Conservation (phyloP, 345 rosid species). For the Mallotus nudiflorus region DNA sequence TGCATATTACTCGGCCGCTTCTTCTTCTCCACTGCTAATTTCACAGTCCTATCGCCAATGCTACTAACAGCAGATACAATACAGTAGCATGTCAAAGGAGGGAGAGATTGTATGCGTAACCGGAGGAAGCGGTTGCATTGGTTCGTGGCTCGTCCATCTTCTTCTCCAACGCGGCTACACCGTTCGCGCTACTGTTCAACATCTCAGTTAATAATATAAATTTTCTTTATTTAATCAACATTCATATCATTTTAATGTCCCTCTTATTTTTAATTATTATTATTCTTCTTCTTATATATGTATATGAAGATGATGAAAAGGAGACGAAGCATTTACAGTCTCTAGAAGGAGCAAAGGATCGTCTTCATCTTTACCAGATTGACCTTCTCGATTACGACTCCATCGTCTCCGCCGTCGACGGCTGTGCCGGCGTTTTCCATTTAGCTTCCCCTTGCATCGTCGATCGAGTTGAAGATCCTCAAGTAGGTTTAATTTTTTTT, state of each 20-base stretch:
- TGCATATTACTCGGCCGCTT: no score
- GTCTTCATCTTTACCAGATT: slow-evolving; percentile 80
- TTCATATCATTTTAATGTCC: background rate
- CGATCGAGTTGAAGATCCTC: slow-evolving; percentile 68
- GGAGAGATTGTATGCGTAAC: slow-evolving; percentile 77
- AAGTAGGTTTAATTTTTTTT: slow-evolving; percentile 48
- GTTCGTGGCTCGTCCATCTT: slow-evolving; percentile 77
- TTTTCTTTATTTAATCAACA: background rate
- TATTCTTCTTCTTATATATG: background rate
- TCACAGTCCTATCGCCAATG: no score
- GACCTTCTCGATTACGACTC: slow-evolving; percentile 81
- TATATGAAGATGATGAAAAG: slow-evolving; percentile 56
- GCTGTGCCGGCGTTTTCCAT: slow-evolving; percentile 85
- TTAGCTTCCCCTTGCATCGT: slow-evolving; percentile 91
- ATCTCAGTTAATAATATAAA: slow-evolving; percentile 49
- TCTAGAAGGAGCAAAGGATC: slow-evolving; percentile 70
- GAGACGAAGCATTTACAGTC: slow-evolving; percentile 82
- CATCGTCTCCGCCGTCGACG: slow-evolving; percentile 55
- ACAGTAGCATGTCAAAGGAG: slow-evolving; percentile 36
- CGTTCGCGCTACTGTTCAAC: slow-evolving; percentile 79
- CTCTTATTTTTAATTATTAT: background rate
- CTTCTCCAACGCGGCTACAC: slow-evolving; percentile 80
- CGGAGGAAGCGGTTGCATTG: slow-evolving; percentile 93
- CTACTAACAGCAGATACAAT: no score
- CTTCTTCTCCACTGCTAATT: no score